Conservation (phyloP, 1,284 basidiomycete genomes). For the Ganoderma resinaceum region DNA sequence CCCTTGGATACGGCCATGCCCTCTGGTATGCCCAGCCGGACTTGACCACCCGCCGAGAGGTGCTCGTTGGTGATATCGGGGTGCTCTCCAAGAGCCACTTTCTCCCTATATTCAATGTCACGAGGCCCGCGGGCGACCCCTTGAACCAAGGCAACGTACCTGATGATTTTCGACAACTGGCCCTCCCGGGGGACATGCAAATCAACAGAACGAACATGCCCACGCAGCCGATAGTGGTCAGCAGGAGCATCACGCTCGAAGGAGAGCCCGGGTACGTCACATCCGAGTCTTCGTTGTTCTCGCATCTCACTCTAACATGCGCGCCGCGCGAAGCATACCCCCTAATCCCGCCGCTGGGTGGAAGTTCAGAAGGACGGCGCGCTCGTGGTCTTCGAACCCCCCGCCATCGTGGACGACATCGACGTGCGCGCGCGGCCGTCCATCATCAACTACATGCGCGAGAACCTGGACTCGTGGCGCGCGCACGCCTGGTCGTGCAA, state of each 20-base stretch:
- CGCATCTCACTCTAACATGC: no score
- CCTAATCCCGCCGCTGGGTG: not conserved
- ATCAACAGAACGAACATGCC: not conserved
- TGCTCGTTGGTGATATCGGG: not conserved
- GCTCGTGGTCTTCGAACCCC: slow-evolving; percentile 15
- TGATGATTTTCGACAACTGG: no score
- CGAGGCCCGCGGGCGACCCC: not conserved
- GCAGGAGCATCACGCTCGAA: no score
- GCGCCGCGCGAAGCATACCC: no score
- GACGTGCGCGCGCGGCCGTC: not conserved
- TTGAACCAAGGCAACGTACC: not conserved
- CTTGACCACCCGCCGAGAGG: not conserved
- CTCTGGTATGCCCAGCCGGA: not conserved
- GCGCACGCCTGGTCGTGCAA: slow-evolving; percentile 23
- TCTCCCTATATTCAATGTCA: not conserved
- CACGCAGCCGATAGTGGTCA: not conserved
- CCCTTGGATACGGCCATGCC: not conserved
- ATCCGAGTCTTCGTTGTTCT: no score
- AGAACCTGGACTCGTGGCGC: slow-evolving; percentile 31
- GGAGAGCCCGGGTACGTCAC: no score
- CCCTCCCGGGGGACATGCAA: no score
- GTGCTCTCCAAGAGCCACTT: not conserved
- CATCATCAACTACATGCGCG: slow-evolving; percentile 22
- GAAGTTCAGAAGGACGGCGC: slow-evolving; percentile 11
- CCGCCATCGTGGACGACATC: not conserved